Percentiles rank a stretch among this genome's conserved stretches.
phyloP scores from a whole-genome alignment of 23 red algal genomes.

The Gracilariopsis chorda region DNA sequence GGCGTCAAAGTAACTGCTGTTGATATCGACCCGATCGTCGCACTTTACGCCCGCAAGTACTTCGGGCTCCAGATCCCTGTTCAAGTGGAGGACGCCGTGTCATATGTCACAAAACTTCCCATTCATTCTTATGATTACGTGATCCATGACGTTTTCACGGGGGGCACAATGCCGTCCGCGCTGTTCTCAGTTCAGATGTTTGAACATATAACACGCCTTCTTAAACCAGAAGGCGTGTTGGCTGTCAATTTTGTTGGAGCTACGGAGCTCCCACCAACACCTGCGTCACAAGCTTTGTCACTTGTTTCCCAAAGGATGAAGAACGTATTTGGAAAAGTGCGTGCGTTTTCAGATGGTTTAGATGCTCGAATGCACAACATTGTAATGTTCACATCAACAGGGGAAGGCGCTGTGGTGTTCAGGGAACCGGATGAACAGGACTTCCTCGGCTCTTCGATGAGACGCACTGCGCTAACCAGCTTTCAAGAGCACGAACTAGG shows the following conservation, averaged over 20 bases:
- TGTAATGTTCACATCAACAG: constrained; percentile 41
- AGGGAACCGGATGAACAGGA: constrained; percentile 5
- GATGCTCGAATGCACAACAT: constrained; percentile 45
- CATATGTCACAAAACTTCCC: not conserved
- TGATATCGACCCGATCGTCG: constrained; percentile 53
- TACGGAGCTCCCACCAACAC: not conserved
- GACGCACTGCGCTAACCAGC: not conserved
- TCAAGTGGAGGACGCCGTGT: constrained; percentile 24
- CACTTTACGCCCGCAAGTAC: constrained; percentile 10
- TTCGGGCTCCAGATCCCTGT: constrained; percentile 20
- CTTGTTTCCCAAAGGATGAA: constrained; percentile 26
- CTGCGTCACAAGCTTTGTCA: constrained; percentile 8
- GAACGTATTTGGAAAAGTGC: constrained; percentile 22
- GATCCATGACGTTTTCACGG: constrained; percentile 66
- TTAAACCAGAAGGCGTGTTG: constrained; percentile 39
- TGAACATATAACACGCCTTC: not conserved
- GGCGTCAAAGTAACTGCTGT: constrained; percentile 43
- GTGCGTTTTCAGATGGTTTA: constrained; percentile 42
- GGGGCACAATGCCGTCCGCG: constrained; percentile 35
- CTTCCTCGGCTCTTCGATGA: constrained; percentile 37
- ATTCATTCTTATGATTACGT: constrained; percentile 33
- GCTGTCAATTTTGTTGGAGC: constrained; percentile 65
- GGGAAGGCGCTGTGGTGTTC: not conserved
- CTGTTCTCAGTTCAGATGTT: constrained; percentile 14
- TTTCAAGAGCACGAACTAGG: constrained; percentile 34